Conservation (phyloP, 2,329 filamentous ascomycete genomes). For the Curvularia eragrostidis region DNA sequence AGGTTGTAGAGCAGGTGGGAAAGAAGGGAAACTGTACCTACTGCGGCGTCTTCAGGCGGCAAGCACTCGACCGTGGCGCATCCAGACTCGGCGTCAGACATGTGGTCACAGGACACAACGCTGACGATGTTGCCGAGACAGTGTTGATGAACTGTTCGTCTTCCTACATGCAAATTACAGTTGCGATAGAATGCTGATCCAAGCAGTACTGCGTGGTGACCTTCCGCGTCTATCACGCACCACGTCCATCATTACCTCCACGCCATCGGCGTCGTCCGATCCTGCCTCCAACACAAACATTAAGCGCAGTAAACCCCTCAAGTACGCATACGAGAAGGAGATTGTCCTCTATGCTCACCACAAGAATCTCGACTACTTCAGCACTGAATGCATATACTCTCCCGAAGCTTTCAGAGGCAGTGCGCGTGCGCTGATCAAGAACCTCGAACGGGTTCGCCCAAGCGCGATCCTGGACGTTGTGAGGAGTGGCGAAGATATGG, state of each 20-base stretch:
- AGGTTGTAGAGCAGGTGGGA: slow-evolving; percentile 93
- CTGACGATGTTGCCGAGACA: slow-evolving; percentile 95
- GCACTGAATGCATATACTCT: slow-evolving; percentile 97
- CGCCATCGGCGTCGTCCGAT: slow-evolving; percentile 61
- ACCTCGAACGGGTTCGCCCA: slow-evolving; percentile 87
- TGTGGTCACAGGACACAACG: slow-evolving; percentile 97
- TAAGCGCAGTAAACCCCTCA: slow-evolving; percentile 93
- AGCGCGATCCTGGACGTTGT: slow-evolving; percentile 96
- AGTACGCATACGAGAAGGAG: slow-evolving; percentile 99
- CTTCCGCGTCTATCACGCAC: slow-evolving; percentile 84
- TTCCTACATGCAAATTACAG: background rate
- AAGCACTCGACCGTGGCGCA: slow-evolving; percentile 91
- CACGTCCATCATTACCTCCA: slow-evolving; percentile 81
- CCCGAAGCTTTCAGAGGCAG: slow-evolving; percentile 96
- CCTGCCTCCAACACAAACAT: slow-evolving; percentile 72
- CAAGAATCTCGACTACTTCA: slow-evolving; percentile 97
- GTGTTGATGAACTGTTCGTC: slow-evolving; percentile 83
- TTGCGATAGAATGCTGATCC: slow-evolving; percentile 14
- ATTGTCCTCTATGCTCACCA: slow-evolving; percentile 98
- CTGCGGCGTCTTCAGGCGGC: slow-evolving; percentile 92
- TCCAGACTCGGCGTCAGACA: slow-evolving; percentile 87
- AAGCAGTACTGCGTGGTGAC: slow-evolving; percentile 77
- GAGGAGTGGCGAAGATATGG: slow-evolving; percentile 95
- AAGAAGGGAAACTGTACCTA: slow-evolving; percentile 99
- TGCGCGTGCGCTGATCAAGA: slow-evolving; percentile 91